Conservation (phyloP, 2,329 filamentous ascomycete genomes). For the Fusarium virguliforme region DNA sequence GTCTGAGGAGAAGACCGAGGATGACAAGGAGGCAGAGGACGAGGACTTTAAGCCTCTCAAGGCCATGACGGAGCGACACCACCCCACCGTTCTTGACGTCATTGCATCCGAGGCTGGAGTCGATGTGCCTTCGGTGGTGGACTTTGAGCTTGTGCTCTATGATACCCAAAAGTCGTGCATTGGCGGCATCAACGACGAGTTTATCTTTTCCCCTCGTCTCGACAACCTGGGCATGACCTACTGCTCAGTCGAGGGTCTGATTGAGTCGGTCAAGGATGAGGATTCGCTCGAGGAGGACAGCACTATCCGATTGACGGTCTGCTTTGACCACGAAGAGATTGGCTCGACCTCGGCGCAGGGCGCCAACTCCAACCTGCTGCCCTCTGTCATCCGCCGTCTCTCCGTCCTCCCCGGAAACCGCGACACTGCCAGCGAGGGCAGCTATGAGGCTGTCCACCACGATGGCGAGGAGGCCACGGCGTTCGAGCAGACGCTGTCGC, state of each 20-base stretch:
- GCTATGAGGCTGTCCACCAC: slow-evolving; percentile 70
- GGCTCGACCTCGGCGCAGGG: slow-evolving; percentile 94
- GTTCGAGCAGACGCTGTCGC: slow-evolving; percentile 92
- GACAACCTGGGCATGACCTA: slow-evolving; percentile 98
- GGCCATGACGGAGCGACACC: slow-evolving; percentile 85
- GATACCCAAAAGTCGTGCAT: slow-evolving; percentile 93
- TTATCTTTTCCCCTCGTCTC: slow-evolving; percentile 95
- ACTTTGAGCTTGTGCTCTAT: slow-evolving; percentile 98
- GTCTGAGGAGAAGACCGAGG: slow-evolving; percentile 55
- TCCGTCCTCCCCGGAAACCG: slow-evolving; percentile 80
- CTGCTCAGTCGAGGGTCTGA: slow-evolving; percentile 88
- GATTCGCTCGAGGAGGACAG: slow-evolving; percentile 81
- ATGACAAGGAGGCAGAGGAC: slow-evolving; percentile 57
- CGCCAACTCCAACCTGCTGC: slow-evolving; percentile 92
- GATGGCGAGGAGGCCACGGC: slow-evolving; percentile 81
- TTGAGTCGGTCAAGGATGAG: slow-evolving; percentile 79
- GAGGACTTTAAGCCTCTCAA: slow-evolving; percentile 82
- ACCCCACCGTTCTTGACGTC: slow-evolving; percentile 87
- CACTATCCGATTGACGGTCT: slow-evolving; percentile 90
- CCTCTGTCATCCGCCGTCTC: slow-evolving; percentile 87
- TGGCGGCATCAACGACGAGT: slow-evolving; percentile 91
- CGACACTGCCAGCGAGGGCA: slow-evolving; percentile 76
- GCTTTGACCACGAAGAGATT: slow-evolving; percentile 99
- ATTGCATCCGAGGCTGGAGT: slow-evolving; percentile 86
- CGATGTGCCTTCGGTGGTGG: slow-evolving; percentile 80